A percentile compares a stretch with the other conserved stretches of the same genome.
These are phyloP conservation scores for Laburnicola sp. DNA, from an alignment of 2,329 filamentous ascomycete genomes.

Conservation along the genomic window DNA sequence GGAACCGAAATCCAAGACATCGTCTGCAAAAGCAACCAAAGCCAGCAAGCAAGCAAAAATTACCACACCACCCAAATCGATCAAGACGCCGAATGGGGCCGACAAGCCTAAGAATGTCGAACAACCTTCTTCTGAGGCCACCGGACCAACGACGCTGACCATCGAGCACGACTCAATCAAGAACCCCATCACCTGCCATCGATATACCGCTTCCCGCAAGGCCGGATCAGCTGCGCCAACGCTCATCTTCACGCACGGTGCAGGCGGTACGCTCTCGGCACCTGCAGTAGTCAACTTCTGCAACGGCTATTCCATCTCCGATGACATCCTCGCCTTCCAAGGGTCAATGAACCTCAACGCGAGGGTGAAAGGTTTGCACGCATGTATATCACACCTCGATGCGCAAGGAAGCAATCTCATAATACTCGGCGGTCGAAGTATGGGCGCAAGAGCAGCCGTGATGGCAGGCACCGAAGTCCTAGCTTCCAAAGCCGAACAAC, in stretches of 20 bases:
- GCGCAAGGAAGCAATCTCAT: slow-evolving; percentile 4
- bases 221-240: neutral
- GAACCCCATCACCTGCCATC: slow-evolving; percentile 26
- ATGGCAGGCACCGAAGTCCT: slow-evolving; percentile 38
- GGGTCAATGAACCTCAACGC: slow-evolving; percentile 48
- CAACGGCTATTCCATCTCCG: slow-evolving; percentile 36
- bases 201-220: slow-evolving; percentile 12
- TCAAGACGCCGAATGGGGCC: neutral
- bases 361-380: slow-evolving; percentile 44
- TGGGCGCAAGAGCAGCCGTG: slow-evolving; percentile 50
- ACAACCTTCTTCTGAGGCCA: neutral
- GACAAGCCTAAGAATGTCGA: neutral
- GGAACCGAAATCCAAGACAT: neutral
- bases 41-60: neutral
- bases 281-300: slow-evolving; percentile 48
- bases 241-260: slow-evolving; percentile 52
- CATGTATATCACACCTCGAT: slow-evolving; percentile 34
- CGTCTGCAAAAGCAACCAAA: neutral
- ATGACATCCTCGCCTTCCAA: slow-evolving; percentile 43
- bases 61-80: neutral
- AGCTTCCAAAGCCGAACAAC: neutral
- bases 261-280: slow-evolving; percentile 47
- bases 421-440: slow-evolving; percentile 49
- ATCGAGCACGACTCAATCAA: slow-evolving; percentile 22
- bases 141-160: slow-evolving; percentile 7